Evolutionary conservation across 805 yeast species (phyloP).

Genomic region (Saccharomycopsis guyanensis): DNA sequence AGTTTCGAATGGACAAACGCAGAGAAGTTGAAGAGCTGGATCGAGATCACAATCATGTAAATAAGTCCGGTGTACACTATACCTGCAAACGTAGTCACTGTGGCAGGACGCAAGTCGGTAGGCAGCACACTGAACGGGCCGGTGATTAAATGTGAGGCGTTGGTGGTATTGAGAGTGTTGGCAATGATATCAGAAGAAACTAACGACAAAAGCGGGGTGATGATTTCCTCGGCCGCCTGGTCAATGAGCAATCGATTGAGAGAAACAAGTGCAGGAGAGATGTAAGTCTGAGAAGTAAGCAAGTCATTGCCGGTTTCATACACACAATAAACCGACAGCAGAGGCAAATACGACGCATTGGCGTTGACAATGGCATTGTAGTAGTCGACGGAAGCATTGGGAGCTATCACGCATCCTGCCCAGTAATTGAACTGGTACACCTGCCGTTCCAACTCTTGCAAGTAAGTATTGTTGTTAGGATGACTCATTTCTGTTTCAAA

Average conservation of each 20-base stretch:
- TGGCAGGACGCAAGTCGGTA: slow-evolving; percentile 11
- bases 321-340: slow-evolving; percentile 5
- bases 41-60: slow-evolving; percentile 11
- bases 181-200: not conserved
- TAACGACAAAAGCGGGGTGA: slow-evolving; percentile 2
- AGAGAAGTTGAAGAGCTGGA: slow-evolving; percentile 17
- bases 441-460: slow-evolving; percentile 5
- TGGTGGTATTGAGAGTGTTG: not conserved
- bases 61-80: slow-evolving; percentile 14
- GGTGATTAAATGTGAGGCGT: slow-evolving; percentile 5
- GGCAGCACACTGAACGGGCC: slow-evolving; percentile 7
- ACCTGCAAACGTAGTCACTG: slow-evolving; percentile 4
- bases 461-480: not conserved
- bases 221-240: slow-evolving; percentile 1
- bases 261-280: slow-evolving; percentile 2
- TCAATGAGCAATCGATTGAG: slow-evolving; percentile 2
- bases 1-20: slow-evolving; percentile 9
- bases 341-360: not conserved
- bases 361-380: not conserved
- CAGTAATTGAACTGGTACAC: slow-evolving; percentile 14
- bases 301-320: slow-evolving; percentile 14
- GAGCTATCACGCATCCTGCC: slow-evolving; percentile 17
- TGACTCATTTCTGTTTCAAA: not conserved
- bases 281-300: slow-evolving; percentile 8
- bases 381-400: slow-evolving; percentile 11